Evolutionary conservation across 176 grass and related monocot genomes (phyloP), one percentile per base, ranked within the genome.

Genomic region (Rhynchospora pubera): DNA sequence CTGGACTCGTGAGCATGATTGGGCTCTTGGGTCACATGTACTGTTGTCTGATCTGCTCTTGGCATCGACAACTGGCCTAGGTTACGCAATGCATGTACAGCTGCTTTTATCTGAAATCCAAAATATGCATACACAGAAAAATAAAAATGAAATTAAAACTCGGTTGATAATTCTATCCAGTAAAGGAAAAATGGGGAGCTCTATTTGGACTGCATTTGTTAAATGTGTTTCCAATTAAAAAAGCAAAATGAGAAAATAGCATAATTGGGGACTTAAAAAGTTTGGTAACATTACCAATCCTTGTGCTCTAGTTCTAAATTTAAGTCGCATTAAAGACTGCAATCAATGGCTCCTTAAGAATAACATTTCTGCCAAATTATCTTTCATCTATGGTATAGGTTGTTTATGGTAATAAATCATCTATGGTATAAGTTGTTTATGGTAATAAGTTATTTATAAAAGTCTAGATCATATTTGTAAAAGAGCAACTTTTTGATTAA

Each of bases 31-130:
- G 58, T 5, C 63, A 21, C 50, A 77, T 84, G 68, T 19, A 64
- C 58, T 79, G 82, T 26, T 1, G 50, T 70, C 22, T 82, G 60
- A n/a, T 45, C 78, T 68, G 64, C 24, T 80, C 9, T 93, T 15
- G 90, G 85, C 51, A 10, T 87, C 47, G 90, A 85, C 88, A 95
- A 89, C 7, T 43, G 28, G 2, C 46, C 53, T 32, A 81, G 60
- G 14, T 15, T 77, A 2, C 76, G 62, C 82, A 99, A 88, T 83
- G 87, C 91, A 5, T 5, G 5, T 46, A 95, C 69, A 82, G 92
- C 96, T 87, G 91, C 92, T 87, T 82, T 93, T 73, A 99, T 99
- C 96, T 98, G 82, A 81, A 77, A 22, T 67, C 67, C 48, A 55
- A 23, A 67, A 15, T 52, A 57, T 42, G 55, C 2, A 5, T 78